phyloP scores from a whole-genome alignment of 108 stramenopile genomes.

The Craspedostauros australis region DNA sequence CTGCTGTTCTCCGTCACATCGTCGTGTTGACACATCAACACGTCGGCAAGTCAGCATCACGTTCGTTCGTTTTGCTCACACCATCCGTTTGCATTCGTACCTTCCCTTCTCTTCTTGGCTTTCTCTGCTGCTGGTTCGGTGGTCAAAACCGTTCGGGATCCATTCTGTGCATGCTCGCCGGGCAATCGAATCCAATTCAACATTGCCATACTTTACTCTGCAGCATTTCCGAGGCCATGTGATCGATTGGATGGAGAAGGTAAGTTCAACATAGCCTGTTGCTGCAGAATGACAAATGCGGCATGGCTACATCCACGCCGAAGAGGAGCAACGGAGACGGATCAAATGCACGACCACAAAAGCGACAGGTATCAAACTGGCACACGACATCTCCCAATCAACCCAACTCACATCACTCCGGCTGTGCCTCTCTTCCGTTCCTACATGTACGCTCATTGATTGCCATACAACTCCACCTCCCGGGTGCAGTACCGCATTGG shows the following conservation, averaged over 20 bases:
- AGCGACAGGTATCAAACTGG: too few relatives aligned
- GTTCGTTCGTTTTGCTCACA: not conserved
- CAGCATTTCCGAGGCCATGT: conserved; percentile 42
- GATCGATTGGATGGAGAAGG: conserved; percentile 28
- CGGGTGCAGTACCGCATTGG: conserved; percentile 32
- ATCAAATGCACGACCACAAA: too few relatives aligned
- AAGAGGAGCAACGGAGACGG: too few relatives aligned
- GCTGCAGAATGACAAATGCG: not conserved
- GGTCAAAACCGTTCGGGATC: conserved; percentile 15
- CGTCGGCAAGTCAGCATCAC: not conserved
- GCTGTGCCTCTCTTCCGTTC: not conserved
- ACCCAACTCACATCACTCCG: not conserved
- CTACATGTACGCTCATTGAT: too few relatives aligned
- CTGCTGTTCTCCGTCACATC: conserved; percentile 33
- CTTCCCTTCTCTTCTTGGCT: not conserved
- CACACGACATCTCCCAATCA: too few relatives aligned
- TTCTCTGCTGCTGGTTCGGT: not conserved
- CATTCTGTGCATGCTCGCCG: too few relatives aligned
- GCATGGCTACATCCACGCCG: too few relatives aligned
- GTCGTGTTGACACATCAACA: conserved; percentile 20
- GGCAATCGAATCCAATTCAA: conserved; percentile 41
- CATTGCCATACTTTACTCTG: too few relatives aligned
- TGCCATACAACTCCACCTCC: too few relatives aligned
- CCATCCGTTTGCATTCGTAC: not conserved
- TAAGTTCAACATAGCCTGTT: not conserved